Percentiles rank a stretch among this genome's conserved stretches.
Conservation (phyloP, 2,329 filamentous ascomycete genomes). For the Cladosporium austrohemisphaericum region DNA sequence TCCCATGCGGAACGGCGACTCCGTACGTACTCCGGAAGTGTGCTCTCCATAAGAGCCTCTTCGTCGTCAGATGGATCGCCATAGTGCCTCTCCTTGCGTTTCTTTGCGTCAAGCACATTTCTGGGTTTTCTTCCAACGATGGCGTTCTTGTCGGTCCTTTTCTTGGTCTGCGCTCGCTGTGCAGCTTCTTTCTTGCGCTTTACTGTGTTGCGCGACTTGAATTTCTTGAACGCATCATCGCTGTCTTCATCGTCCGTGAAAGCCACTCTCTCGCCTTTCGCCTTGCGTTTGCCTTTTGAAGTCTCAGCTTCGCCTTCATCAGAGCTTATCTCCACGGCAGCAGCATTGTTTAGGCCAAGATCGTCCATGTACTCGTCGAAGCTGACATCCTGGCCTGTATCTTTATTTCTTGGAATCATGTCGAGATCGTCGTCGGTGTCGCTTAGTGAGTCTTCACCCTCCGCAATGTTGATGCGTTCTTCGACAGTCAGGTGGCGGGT, state of each 20-base stretch:
- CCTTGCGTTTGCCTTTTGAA: slow-evolving; percentile 14
- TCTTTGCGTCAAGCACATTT: slow-evolving; percentile 15
- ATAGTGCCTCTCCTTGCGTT: slow-evolving; percentile 18
- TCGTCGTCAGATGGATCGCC: slow-evolving; percentile 45
- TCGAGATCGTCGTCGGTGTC: slow-evolving; percentile 19
- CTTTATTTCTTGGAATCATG: slow-evolving; percentile 5
- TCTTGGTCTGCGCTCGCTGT: slow-evolving; percentile 47
- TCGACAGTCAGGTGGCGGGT: slow-evolving; percentile 15
- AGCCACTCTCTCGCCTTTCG: slow-evolving; percentile 19
- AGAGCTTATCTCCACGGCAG: slow-evolving; percentile 19
- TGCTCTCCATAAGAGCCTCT: slow-evolving; percentile 54
- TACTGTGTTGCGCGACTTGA: slow-evolving; percentile 56
- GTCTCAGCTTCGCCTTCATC: slow-evolving; percentile 11
- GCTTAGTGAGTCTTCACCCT: slow-evolving; percentile 20
- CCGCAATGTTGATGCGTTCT: slow-evolving; percentile 19
- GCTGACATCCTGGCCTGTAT: slow-evolving; percentile 15
- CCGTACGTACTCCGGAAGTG: slow-evolving; percentile 69
- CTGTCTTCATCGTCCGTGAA: slow-evolving; percentile 51
- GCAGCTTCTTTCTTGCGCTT: slow-evolving; percentile 52
- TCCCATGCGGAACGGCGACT: slow-evolving; percentile 69
- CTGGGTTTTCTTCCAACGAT: slow-evolving; percentile 36
- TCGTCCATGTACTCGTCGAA: slow-evolving; percentile 23
- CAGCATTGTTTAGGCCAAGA: not conserved
- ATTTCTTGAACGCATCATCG: slow-evolving; percentile 58
- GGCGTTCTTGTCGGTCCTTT: slow-evolving; percentile 36